Conservation (phyloP, 1,284 basidiomycete species). For the Austroboletus novae-zelandiae region DNA sequence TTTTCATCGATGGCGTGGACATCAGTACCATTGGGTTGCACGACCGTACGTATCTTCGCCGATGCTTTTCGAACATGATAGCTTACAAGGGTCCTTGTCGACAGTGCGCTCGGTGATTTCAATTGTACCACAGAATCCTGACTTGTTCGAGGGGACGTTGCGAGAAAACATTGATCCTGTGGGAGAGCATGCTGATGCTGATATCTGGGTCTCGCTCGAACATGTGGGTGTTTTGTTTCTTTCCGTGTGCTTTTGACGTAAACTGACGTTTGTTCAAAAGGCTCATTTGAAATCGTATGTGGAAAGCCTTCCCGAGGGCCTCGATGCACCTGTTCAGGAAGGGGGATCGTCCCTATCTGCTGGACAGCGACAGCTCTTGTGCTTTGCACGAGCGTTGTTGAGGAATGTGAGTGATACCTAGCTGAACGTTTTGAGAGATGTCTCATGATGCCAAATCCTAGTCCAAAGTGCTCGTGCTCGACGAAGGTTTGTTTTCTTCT, state of each 20-base stretch:
- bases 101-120: conserved; percentile 73
- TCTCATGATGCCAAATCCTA: conserved; percentile 20
- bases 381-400: conserved; percentile 78
- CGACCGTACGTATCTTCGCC: conserved; percentile 51
- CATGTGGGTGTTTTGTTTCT: conserved; percentile 46
- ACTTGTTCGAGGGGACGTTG: conserved; percentile 85
- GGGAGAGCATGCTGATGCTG: conserved; percentile 66
- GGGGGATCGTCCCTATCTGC: conserved; percentile 81
- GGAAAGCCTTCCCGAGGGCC: conserved; percentile 63
- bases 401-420: conserved; percentile 47
- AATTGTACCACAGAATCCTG: conserved; percentile 85
- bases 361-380: conserved; percentile 84
- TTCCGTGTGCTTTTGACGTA: conserved; percentile 3
- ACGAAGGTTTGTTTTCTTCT: conserved; percentile 61
- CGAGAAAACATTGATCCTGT: conserved; percentile 85
- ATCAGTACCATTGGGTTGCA: conserved; percentile 82
- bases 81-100: neutral
- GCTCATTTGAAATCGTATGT: conserved; percentile 71
- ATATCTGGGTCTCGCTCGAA: conserved; percentile 81
- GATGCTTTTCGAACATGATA: neutral
- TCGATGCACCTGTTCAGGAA: conserved; percentile 79
- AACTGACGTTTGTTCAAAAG: conserved; percentile 27
- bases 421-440: neutral
- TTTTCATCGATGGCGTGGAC: conserved; percentile 83
- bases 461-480: conserved; percentile 86